Evolutionary conservation across 768 basidiomycete genomes (phyloP).

Genomic region (Suillus ampliporus): DNA sequence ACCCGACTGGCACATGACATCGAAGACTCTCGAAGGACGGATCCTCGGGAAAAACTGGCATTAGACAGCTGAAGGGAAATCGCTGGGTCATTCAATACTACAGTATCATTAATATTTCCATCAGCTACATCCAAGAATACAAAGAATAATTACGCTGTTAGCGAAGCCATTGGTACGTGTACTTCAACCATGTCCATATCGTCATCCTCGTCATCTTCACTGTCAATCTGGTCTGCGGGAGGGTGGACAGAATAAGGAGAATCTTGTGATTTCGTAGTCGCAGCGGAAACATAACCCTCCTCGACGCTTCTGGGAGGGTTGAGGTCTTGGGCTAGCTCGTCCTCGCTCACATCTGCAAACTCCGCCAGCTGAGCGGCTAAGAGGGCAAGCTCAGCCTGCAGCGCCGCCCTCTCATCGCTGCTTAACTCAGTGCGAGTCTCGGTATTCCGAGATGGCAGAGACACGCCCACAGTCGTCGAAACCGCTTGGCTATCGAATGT

Average conservation of each 20-base stretch:
- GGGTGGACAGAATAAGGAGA: neutral
- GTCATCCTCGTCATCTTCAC: conserved; percentile 20
- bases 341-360: conserved; percentile 53
- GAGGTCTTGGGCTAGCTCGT: conserved; percentile 34
- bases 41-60: neutral
- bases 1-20: neutral
- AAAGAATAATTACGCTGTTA: conserved; percentile 20
- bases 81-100: neutral
- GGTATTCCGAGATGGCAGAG: conserved; percentile 8
- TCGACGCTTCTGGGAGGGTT: conserved; percentile 15
- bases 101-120: conserved; percentile 9
- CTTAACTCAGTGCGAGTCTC: conserved; percentile 33
- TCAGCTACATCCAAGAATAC: neutral
- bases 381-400: conserved; percentile 76
- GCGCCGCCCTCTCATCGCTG: conserved; percentile 60
- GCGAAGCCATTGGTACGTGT: conserved; percentile 20
- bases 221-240: neutral
- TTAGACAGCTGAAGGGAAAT: neutral
- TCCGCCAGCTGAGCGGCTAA: conserved; percentile 76
- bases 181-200: conserved; percentile 38
- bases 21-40: neutral
- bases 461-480: conserved; percentile 11
- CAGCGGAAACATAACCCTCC: neutral
- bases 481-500: conserved; percentile 8
- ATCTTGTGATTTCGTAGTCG: conserved; percentile 1